Conservation (phyloP, 2,329 filamentous ascomycete species). For the Lithohypha guttulata region DNA sequence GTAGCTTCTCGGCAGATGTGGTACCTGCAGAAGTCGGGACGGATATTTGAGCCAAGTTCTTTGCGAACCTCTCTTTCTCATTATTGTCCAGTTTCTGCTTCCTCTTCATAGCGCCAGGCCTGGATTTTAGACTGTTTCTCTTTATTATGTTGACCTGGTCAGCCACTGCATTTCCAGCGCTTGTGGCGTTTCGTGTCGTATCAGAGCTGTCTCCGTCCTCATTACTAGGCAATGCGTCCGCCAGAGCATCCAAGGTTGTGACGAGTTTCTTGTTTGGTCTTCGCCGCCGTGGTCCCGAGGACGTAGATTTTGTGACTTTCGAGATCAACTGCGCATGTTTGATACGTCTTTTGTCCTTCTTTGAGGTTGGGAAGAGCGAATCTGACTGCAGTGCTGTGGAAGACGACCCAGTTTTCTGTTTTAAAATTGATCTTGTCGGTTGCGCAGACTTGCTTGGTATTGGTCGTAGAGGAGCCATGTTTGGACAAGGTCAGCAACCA, state of each 20-base stretch:
- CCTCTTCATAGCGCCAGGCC: conserved; percentile 69
- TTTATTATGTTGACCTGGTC: conserved; percentile 56
- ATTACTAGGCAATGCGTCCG: conserved; percentile 69
- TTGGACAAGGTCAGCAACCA: too few species aligned
- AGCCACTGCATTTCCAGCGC: conserved; percentile 20
- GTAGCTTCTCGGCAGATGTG: not conserved
- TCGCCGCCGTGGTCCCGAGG: conserved; percentile 46
- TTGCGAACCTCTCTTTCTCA: conserved; percentile 75
- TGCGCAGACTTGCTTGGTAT: not conserved
- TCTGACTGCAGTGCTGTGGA: not conserved
- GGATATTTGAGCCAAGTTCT: conserved; percentile 67
- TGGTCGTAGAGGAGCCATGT: conserved; percentile 1
- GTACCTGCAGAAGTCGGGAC: conserved; percentile 11
- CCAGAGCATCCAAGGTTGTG: conserved; percentile 62
- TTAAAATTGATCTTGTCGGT: conserved; percentile 3
- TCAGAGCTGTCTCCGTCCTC: conserved; percentile 39
- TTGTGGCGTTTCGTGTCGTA: conserved; percentile 33
- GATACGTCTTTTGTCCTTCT: conserved; percentile 72
- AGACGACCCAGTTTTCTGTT: not conserved
- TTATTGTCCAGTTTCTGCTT: conserved; percentile 68
- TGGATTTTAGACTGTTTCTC: conserved; percentile 62
- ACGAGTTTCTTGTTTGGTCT: conserved; percentile 67
- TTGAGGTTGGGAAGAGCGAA: conserved; percentile 53
- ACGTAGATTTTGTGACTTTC: conserved; percentile 53
- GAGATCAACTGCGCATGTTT: conserved; percentile 72